Conservation (phyloP, 2,329 filamentous ascomycete genomes). For the Nemania serpens region DNA sequence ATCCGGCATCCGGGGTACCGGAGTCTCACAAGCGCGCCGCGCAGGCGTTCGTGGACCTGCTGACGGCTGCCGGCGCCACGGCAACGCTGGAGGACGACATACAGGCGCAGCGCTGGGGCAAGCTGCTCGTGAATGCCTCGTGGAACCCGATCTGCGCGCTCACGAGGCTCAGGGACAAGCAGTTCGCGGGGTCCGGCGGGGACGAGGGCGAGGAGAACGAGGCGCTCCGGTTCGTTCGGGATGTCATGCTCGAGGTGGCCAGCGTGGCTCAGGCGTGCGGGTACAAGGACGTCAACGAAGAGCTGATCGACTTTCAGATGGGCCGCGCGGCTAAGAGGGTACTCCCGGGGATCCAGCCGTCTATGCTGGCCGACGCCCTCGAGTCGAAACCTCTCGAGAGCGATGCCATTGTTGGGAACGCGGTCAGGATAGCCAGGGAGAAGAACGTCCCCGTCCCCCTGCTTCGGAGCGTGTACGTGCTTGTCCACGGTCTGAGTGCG, state of each 20-base stretch:
- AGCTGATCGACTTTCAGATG: constrained; percentile 40
- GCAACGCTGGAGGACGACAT: constrained; percentile 52
- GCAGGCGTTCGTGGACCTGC: constrained; percentile 46
- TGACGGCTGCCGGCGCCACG: constrained; percentile 49
- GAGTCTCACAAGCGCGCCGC: constrained; percentile 39
- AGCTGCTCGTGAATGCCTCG: constrained; percentile 58
- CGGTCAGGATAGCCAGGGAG: constrained; percentile 36
- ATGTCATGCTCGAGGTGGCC: constrained; percentile 44
- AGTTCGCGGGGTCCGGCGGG: constrained; percentile 44
- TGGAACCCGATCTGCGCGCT: constrained; percentile 63
- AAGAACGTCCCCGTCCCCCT: constrained; percentile 38
- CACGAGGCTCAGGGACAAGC: constrained; percentile 51
- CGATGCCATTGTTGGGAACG: constrained; percentile 44
- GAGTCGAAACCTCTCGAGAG: constrained; percentile 38
- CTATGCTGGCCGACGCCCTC: constrained; percentile 42
- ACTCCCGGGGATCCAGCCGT: constrained; percentile 39
- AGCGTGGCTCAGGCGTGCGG: constrained; percentile 41
- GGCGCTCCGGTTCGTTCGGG: constrained; percentile 34
- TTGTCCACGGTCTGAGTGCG: constrained; percentile 44
- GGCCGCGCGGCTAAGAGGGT: constrained; percentile 25
- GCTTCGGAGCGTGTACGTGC: constrained; percentile 47
- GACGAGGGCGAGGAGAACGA: constrained; percentile 25
- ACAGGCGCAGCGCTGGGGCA: constrained; percentile 58
- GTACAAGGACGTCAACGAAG: constrained; percentile 37
- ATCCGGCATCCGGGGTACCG: constrained; percentile 43